Percentiles rank a stretch among this genome's conserved stretches.
Conservation (phyloP, 2,329 filamentous ascomycete species). For the Penicillium digitatum region DNA sequence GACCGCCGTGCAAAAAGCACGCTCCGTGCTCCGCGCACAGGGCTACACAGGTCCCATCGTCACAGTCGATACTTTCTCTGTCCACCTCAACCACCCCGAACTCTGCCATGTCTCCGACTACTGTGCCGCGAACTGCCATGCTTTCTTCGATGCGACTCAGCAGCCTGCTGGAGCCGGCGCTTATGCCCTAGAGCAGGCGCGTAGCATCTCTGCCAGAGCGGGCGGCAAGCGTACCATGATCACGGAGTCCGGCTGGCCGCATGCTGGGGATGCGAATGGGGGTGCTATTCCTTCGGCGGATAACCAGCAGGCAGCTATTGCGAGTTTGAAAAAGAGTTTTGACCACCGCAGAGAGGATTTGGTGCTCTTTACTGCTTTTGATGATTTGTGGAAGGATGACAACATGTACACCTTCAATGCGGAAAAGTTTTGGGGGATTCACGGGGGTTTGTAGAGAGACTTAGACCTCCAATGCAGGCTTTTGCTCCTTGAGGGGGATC, state of each 20-base stretch:
- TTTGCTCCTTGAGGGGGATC: neutral
- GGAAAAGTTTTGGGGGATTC: conserved; percentile 74
- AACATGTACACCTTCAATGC: conserved; percentile 60
- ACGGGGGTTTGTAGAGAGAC: conserved; percentile 3
- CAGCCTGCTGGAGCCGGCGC: conserved; percentile 59
- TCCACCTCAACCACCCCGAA: conserved; percentile 61
- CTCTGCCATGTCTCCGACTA: conserved; percentile 73
- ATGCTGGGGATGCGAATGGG: conserved; percentile 62
- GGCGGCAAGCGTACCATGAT: conserved; percentile 64
- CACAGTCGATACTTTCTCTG: conserved; percentile 73
- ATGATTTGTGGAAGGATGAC: conserved; percentile 74
- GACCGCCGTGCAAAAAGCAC: conserved; percentile 55
- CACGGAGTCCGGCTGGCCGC: conserved; percentile 83
- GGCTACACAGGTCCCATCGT: conserved; percentile 73
- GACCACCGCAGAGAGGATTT: conserved; percentile 41
- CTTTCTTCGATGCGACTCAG: conserved; percentile 71
- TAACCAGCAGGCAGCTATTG: conserved; percentile 64
- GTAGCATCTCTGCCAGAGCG: conserved; percentile 43
- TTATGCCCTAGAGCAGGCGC: conserved; percentile 60
- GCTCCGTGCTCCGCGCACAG: conserved; percentile 53
- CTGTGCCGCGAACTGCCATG: conserved; percentile 76
- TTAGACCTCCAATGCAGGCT: too few species aligned
- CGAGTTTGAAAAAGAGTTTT: conserved; percentile 61
- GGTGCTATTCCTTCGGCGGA: conserved; percentile 63
- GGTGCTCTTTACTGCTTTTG: conserved; percentile 74